These are phyloP conservation scores for Trametes cingulata DNA, from an alignment of 768 basidiomycete genomes.

Conservation along the genomic window DNA sequence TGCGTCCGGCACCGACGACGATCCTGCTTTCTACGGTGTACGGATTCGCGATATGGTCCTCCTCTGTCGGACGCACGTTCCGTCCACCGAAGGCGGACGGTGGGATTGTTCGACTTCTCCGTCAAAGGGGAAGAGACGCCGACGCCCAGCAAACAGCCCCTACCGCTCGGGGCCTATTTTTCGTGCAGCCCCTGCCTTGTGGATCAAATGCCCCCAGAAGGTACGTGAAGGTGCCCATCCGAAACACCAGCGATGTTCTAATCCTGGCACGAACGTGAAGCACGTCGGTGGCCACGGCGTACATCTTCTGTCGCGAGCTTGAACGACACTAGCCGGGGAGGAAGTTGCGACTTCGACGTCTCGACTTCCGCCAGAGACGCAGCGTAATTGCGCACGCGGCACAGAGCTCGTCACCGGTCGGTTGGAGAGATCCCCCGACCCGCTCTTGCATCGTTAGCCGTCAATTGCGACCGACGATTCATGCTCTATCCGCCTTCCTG, in stretches of 20 bases:
- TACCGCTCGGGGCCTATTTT: not conserved
- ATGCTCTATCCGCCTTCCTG: not conserved
- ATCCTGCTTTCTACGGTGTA: not conserved
- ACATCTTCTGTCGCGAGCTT: not conserved
- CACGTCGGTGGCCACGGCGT: not conserved
- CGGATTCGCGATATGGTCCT: not conserved
- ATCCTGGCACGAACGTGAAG: not conserved
- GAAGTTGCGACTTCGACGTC: constrained; percentile 5
- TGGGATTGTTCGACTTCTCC: not conserved
- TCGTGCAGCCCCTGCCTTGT: too few species aligned
- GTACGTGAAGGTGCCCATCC: too few species aligned
- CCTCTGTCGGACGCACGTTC: not conserved
- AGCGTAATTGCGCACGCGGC: not conserved
- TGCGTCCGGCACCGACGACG: not conserved
- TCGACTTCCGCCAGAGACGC: constrained; percentile 1
- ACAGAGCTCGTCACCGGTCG: not conserved
- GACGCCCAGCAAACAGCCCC: not conserved
- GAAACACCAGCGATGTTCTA: too few species aligned
- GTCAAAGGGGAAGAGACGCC: not conserved
- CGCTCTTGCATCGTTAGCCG: constrained; percentile 3
- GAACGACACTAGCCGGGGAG: not conserved
- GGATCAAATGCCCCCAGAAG: too few species aligned
- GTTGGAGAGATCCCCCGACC: not conserved
- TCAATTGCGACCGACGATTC: constrained; percentile 1
- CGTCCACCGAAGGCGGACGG: not conserved